These are phyloP conservation scores for Diospyros lotus DNA, from an alignment of 148 eudicot species.

Conservation along the genomic window DNA sequence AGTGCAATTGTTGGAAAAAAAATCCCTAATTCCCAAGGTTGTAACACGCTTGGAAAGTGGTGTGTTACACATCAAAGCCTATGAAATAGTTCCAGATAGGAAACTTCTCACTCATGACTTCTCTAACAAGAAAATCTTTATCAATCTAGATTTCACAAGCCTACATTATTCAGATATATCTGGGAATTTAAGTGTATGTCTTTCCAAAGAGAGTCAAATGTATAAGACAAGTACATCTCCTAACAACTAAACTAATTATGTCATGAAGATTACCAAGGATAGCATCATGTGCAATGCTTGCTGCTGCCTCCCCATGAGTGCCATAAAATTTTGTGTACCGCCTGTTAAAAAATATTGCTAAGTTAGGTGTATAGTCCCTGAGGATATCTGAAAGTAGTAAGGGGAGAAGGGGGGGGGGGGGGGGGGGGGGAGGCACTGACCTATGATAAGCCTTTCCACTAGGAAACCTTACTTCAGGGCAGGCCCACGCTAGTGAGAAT, in stretches of 20 bases:
- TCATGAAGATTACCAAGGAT: conserved; percentile 46
- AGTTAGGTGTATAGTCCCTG: background rate
- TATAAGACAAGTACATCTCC: background rate
- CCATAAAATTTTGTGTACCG: conserved; percentile 93
- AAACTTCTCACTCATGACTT: too few species aligned
- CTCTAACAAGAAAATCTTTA: too few species aligned
- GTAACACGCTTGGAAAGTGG: too few species aligned
- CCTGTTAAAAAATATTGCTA: conserved; percentile 35
- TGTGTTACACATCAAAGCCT: too few species aligned
- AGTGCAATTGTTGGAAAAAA: too few species aligned
- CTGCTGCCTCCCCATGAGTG: conserved; percentile 60
- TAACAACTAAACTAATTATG: background rate
- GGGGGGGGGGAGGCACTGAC: conserved; percentile 30
- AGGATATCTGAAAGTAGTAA: background rate
- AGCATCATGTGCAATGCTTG: conserved; percentile 82
- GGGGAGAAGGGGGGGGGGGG: too few species aligned
- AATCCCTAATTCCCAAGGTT: too few species aligned
- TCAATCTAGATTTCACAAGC: too few species aligned
- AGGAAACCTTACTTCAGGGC: conserved; percentile 70
- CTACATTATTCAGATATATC: too few species aligned
- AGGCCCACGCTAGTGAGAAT: conserved; percentile 94
- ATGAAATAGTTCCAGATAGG: too few species aligned
- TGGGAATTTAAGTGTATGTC: too few species aligned
- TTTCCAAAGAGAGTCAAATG: too few species aligned
- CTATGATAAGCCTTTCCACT: conserved; percentile 74